Base-by-base conservation (phyloP, 148 eudicot species). In the Nepenthes mirabilis region DNA sequence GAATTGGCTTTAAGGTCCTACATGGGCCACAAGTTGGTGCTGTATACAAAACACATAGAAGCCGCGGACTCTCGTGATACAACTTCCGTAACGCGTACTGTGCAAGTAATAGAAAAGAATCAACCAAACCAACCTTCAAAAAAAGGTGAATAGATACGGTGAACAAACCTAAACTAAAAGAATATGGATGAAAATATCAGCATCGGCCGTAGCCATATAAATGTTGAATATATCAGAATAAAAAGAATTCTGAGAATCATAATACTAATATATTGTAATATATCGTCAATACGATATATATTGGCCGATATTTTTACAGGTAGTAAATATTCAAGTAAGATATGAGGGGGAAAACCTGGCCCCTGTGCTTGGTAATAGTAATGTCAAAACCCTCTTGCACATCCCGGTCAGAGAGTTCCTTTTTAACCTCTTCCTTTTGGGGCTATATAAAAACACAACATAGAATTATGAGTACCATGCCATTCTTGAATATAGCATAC, bases 21-120 rank as follows among this genome's bases (percentile, higher is more conserved):
- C 98, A 93, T 35, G 98, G 98, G 70, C 98, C 98, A 70, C 98
- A 93, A 68, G 85, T 93, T 2, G 98, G 96, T 35, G 98, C 34
- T 35, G 96, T 86, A 68, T 93, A 93, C 45, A 93, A 82, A 57
- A 88, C 98, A 54, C 89, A 93, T 13, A 93, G 32, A 71, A 88
- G 85, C 77, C 96, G 88, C 37, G 98, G 89, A 77, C 98, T 93
- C 69, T 88, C 96, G 65, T 93, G 98, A 69, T 93, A 93, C 70
- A 93, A 67, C 76, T 93, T 93, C 62, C 98, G 84, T 54, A 93
- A 80, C 64, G 98, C 98, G 80, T 93, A 93, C 98, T 93, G 89
- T 57, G 5, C 57, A 14, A 33, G 40, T 23, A 23, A 23, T 23
- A 53, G 55, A 74, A 59, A 52, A 52, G 3, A 37, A 45, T 62